Percentiles rank a stretch among this genome's conserved stretches.
Evolutionary conservation across 257 asterid genomes (phyloP).

Genomic region (Osmanthus fragrans): DNA sequence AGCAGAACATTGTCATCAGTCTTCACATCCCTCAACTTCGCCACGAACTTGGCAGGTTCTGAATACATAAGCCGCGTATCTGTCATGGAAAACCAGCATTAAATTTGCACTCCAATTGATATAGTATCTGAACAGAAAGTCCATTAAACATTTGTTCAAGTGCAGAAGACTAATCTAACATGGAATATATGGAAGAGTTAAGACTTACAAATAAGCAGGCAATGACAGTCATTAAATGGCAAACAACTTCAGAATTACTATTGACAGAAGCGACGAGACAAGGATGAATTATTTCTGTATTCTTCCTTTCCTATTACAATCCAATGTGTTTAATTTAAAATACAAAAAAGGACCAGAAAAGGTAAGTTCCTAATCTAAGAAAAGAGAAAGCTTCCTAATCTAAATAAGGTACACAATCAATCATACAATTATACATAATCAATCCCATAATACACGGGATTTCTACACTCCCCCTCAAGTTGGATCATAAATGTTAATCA

Average conservation of each 20-base stretch:
- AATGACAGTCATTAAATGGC: background rate
- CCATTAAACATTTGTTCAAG: background rate
- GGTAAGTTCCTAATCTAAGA: too few species aligned
- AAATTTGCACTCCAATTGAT: background rate
- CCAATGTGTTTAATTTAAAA: too few species aligned
- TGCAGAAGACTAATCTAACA: background rate
- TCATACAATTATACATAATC: too few species aligned
- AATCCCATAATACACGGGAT: too few species aligned
- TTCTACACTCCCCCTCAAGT: too few species aligned
- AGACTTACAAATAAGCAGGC: background rate
- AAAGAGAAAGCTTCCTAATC: too few species aligned
- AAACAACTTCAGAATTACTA: background rate
- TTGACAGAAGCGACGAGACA: too few species aligned
- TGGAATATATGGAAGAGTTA: conserved; percentile 1
- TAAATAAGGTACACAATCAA: too few species aligned
- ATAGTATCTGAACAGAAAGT: background rate
- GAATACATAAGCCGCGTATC: conserved; percentile 90
- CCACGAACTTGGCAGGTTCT: conserved; percentile 92
- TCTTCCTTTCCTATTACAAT: too few species aligned
- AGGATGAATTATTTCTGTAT: too few species aligned
- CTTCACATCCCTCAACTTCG: conserved; percentile 87
- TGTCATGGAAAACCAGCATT: conserved; percentile 31
- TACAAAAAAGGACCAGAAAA: too few species aligned
- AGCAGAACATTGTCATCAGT: conserved; percentile 69
- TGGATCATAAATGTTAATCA: too few species aligned